phyloP scores from a whole-genome alignment of 176 grass and related monocot species.

The Dactylis glomerata region DNA sequence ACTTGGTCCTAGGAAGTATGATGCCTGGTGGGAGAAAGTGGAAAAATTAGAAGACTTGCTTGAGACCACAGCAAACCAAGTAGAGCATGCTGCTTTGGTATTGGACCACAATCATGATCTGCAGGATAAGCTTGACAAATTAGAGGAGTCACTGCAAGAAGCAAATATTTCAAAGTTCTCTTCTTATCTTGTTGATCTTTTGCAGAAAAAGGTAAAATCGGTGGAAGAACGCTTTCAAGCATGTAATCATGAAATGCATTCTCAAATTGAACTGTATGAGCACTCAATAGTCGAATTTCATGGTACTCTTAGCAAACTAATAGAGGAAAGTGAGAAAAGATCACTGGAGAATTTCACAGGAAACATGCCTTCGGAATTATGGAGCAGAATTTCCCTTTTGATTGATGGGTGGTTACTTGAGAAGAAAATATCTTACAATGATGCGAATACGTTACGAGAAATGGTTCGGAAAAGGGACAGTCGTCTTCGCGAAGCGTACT shows the following conservation, averaged over 20 bases:
- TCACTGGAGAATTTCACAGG: slow-evolving; percentile 42
- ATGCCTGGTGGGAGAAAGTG: slow-evolving; percentile 62
- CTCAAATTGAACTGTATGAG: slow-evolving; percentile 79
- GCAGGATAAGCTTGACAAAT: slow-evolving; percentile 45
- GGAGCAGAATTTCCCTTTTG: slow-evolving; percentile 77
- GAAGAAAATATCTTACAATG: slow-evolving; percentile 70
- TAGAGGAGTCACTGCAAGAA: slow-evolving; percentile 47
- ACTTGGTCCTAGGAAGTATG: slow-evolving; percentile 46
- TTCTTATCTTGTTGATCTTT: slow-evolving; percentile 49
- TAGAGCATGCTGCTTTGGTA: slow-evolving; percentile 38
- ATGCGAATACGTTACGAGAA: slow-evolving; percentile 64
- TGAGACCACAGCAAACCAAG: slow-evolving; percentile 45
- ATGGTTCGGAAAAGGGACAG: slow-evolving; percentile 78
- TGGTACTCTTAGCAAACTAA: slow-evolving; percentile 62
- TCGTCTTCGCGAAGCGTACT: slow-evolving; percentile 65
- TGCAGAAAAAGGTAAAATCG: slow-evolving; percentile 60
- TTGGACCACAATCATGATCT: slow-evolving; percentile 46
- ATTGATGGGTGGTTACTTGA: slow-evolving; percentile 94
- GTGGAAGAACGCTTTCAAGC: slow-evolving; percentile 60
- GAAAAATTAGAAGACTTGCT: slow-evolving; percentile 58
- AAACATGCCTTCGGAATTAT: slow-evolving; percentile 63
- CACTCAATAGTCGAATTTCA: slow-evolving; percentile 80
- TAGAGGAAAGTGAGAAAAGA: slow-evolving; percentile 66
- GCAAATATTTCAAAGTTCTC: slow-evolving; percentile 51
- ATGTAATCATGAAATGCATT: slow-evolving; percentile 67